phyloP scores from a whole-genome alignment of 164 flowering plant species.

The Stephania cephalantha region DNA sequence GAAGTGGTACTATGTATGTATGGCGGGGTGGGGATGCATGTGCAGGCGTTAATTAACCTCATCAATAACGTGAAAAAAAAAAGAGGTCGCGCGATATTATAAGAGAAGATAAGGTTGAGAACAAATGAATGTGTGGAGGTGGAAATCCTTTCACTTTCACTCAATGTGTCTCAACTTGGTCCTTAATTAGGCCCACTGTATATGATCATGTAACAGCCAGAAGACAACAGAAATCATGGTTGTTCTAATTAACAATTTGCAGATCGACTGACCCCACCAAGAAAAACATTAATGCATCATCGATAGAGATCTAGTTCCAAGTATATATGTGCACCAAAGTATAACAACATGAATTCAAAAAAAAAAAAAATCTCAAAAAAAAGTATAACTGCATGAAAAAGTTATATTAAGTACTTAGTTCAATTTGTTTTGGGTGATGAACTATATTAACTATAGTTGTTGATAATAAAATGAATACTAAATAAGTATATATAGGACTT shows the following conservation, averaged over 20 bases:
- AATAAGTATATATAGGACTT: too few relatives aligned
- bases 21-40: not conserved
- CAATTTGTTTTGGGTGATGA: too few relatives aligned
- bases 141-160: not conserved
- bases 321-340: too few relatives aligned
- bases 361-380: too few relatives aligned
- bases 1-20: not conserved
- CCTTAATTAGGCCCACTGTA: not conserved
- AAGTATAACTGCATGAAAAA: too few relatives aligned
- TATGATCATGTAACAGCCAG: not conserved
- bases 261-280: not conserved
- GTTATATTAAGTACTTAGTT: too few relatives aligned
- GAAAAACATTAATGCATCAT: too few relatives aligned
- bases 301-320: not conserved
- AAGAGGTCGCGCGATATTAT: not conserved
- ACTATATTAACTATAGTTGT: too few relatives aligned
- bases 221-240: not conserved
- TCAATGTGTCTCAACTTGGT: conserved; percentile 1
- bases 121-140: not conserved
- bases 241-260: not conserved
- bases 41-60: not conserved
- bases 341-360: too few relatives aligned
- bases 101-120: conserved; percentile 1
- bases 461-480: too few relatives aligned
- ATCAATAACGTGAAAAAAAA: not conserved